Percentiles rank a stretch among this genome's conserved stretches.
Evolutionary conservation across 108 stramenopile species (phyloP).

Genomic region (Discostella pseudostelligera): DNA sequence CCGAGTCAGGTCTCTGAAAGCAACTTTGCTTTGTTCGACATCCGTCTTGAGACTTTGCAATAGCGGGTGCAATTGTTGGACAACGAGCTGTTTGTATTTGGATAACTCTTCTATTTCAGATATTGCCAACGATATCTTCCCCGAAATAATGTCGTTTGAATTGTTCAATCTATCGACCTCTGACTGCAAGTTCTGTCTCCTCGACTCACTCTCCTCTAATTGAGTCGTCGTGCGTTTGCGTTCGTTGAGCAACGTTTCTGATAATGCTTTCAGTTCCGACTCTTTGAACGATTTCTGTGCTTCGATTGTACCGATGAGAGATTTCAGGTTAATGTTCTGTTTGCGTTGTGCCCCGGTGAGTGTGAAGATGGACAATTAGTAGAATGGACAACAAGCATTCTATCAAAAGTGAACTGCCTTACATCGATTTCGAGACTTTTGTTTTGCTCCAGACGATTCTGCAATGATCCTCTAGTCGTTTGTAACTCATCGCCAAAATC

Average conservation of each 20-base stretch:
- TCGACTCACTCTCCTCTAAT: conserved; percentile 11
- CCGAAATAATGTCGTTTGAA: not conserved
- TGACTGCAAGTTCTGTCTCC: conserved; percentile 8
- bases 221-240: conserved; percentile 1
- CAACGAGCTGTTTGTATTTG: conserved; percentile 19
- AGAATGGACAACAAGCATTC: not conserved
- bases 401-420: not conserved
- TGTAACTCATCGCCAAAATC: conserved; percentile 5
- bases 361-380: not conserved
- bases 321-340: conserved; percentile 32
- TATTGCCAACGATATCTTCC: conserved; percentile 5
- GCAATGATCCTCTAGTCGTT: not conserved
- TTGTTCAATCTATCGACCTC: conserved; percentile 1
- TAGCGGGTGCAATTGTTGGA: not conserved
- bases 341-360: not conserved
- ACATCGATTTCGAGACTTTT: conserved; percentile 15
- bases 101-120: conserved; percentile 15
- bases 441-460: conserved; percentile 1
- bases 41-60: conserved; percentile 14
- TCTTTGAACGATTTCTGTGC: conserved; percentile 14
- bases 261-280: conserved; percentile 2
- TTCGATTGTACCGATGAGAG: conserved; percentile 8
- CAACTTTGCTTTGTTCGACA: conserved; percentile 4
- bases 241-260: conserved; percentile 3
- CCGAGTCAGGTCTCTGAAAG: conserved; percentile 7